Evolutionary conservation across 1,284 basidiomycete genomes (phyloP).

Genomic region (Singerocomus rubriflavus): DNA sequence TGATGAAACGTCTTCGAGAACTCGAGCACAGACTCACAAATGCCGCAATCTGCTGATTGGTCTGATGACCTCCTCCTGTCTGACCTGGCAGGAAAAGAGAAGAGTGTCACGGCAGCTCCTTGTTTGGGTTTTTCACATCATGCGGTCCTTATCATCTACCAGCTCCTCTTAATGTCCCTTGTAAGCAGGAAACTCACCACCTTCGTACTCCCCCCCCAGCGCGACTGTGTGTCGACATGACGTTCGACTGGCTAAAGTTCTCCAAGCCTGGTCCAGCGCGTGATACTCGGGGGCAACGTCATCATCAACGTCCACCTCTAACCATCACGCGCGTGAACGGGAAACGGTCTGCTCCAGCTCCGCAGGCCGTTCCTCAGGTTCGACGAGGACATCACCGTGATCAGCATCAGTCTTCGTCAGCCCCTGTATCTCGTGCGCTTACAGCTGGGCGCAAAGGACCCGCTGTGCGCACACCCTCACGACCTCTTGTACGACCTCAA

Average conservation of each 20-base stretch:
- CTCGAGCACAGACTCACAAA: slow-evolving; percentile 22
- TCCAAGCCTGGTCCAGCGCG: slow-evolving; percentile 16
- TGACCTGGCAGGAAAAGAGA: slow-evolving; percentile 28
- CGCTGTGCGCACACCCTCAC: slow-evolving; percentile 10
- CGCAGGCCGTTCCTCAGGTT: slow-evolving; percentile 18
- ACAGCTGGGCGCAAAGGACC: slow-evolving; percentile 18
- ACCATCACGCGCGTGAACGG: slow-evolving; percentile 16
- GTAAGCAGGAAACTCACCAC: slow-evolving; percentile 11
- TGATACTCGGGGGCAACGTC: slow-evolving; percentile 17
- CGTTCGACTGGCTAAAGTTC: slow-evolving; percentile 31
- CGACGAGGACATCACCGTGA: slow-evolving; percentile 23
- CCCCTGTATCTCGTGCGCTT: slow-evolving; percentile 13
- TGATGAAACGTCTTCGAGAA: slow-evolving; percentile 34
- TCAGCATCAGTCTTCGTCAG: slow-evolving; percentile 10
- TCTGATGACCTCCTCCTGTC: slow-evolving; percentile 24
- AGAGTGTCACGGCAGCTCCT: slow-evolving; percentile 26
- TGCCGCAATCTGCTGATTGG: slow-evolving; percentile 29
- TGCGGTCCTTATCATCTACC: slow-evolving; percentile 28
- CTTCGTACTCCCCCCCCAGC: slow-evolving; percentile 12
- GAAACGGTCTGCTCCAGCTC: slow-evolving; percentile 19
- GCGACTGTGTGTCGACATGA: slow-evolving; percentile 16
- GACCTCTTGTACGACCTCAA: slow-evolving; percentile 6
- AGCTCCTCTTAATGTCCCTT: slow-evolving; percentile 30
- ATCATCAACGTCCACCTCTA: slow-evolving; percentile 17
- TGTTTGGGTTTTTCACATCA: slow-evolving; percentile 26